A percentile compares a stretch with the other conserved stretches of the same genome.
Evolutionary conservation across 768 basidiomycete genomes (phyloP).

Genomic region (Naganishia friedmannii): DNA sequence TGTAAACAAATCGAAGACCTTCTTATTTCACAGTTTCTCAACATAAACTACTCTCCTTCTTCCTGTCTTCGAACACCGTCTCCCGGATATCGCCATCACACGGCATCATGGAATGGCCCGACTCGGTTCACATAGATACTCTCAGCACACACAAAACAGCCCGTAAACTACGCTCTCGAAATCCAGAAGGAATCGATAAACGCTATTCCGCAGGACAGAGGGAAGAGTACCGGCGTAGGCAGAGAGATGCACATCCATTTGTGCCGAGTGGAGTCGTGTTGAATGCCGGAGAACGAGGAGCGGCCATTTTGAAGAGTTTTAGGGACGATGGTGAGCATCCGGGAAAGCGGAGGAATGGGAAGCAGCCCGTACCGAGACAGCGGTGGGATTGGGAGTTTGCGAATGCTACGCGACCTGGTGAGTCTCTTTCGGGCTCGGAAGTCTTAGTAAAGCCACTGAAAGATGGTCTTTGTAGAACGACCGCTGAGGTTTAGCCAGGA

Average conservation of each 20-base stretch:
- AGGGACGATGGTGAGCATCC: not conserved
- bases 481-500: not conserved
- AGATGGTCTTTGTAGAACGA: not conserved
- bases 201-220: conserved; percentile 1
- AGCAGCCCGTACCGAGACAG: not conserved
- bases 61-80: not conserved
- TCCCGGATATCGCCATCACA: not conserved
- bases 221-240: not conserved
- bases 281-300: conserved; percentile 15
- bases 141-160: not conserved
- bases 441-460: not conserved
- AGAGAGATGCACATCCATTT: conserved; percentile 8
- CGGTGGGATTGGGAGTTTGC: conserved; percentile 18
- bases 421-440: not conserved
- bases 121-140: conserved; percentile 7
- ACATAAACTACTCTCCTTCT: no score
- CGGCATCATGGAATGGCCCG: conserved; percentile 19
- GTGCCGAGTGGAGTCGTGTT: conserved; percentile 19
- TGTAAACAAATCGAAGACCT: conserved; percentile 18
- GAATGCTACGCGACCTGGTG: not conserved
- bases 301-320: conserved; percentile 1
- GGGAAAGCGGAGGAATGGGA: not conserved
- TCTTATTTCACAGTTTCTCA: not conserved
- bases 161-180: not conserved
- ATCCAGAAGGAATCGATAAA: not conserved